phyloP scores from a whole-genome alignment of 164 flowering plant species.

The Stephania cephalantha region DNA sequence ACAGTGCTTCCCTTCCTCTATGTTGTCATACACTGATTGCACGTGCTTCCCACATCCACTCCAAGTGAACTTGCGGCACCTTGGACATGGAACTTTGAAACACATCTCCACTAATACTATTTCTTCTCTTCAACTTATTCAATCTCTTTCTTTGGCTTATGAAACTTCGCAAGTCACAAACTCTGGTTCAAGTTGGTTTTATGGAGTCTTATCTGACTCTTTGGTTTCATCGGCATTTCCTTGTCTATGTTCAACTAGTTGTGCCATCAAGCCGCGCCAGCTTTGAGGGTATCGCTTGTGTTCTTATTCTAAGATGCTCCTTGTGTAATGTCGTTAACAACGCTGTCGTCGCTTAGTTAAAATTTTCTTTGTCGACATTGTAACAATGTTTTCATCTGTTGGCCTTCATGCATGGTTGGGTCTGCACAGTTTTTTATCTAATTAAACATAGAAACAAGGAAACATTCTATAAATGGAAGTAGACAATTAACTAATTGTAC shows the following conservation, averaged over 20 bases:
- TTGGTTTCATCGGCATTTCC: not conserved
- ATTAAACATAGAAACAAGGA: too few species aligned
- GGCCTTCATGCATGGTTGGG: not conserved
- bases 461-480: too few species aligned
- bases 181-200: not conserved
- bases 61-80: slow-evolving; percentile 48
- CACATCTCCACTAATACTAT: slow-evolving; percentile 33
- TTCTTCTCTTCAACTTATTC: not conserved
- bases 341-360: not conserved
- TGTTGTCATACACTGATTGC: slow-evolving; percentile 30
- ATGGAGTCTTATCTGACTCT: not conserved
- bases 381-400: not conserved
- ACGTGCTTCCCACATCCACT: slow-evolving; percentile 65
- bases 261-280: too few species aligned
- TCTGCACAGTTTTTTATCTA: not conserved
- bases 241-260: not conserved
- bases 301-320: not conserved
- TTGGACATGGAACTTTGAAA: slow-evolving; percentile 35
- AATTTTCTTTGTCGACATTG: not conserved
- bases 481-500: not conserved
- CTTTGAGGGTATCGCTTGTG: not conserved
- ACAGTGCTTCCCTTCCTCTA: slow-evolving; percentile 54
- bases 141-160: not conserved
- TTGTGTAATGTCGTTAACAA: not conserved
- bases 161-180: not conserved